Evolutionary conservation across 495 filamentous ascomycete genomes (phyloP).

Genomic region (Astrocystis sublimbata): DNA sequence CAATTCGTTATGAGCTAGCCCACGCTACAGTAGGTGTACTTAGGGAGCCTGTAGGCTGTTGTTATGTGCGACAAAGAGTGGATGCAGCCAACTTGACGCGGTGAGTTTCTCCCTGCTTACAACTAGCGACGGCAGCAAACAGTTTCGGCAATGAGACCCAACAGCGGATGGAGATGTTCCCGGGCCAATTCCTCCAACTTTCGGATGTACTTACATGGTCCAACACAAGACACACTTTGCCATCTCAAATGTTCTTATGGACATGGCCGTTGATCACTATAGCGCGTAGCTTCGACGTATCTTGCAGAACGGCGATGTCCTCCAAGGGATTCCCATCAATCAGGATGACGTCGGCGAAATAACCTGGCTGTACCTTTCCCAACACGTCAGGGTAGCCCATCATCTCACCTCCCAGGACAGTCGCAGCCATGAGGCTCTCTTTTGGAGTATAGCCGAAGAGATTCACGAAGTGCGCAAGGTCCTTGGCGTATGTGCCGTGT

Average conservation of each 20-base stretch:
- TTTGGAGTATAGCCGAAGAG: constrained; percentile 53
- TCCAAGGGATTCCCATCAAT: constrained; percentile 53
- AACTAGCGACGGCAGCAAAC: too few relatives aligned
- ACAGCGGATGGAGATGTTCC: too few relatives aligned
- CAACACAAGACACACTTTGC: too few relatives aligned
- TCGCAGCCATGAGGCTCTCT: constrained; percentile 51
- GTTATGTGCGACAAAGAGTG: too few relatives aligned
- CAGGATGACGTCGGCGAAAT: constrained; percentile 50
- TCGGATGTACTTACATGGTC: too few relatives aligned
- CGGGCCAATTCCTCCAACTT: too few relatives aligned
- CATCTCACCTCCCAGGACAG: constrained; percentile 48
- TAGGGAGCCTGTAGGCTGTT: too few relatives aligned
- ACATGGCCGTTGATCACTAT: constrained; percentile 48
- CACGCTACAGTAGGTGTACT: too few relatives aligned
- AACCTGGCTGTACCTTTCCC: constrained; percentile 50
- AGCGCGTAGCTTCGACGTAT: constrained; percentile 45
- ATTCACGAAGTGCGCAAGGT: constrained; percentile 53
- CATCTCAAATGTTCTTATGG: constrained; percentile 38
- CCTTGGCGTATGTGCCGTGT: constrained; percentile 53
- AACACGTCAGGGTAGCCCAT: constrained; percentile 45
- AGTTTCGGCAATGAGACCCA: too few relatives aligned
- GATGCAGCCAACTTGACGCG: too few relatives aligned
- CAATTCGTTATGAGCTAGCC: too few relatives aligned
- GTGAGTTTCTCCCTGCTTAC: too few relatives aligned
- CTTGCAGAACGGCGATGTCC: constrained; percentile 48